Conservation (phyloP, 2,329 filamentous ascomycete species). For the Colletotrichum sansevieriae region DNA sequence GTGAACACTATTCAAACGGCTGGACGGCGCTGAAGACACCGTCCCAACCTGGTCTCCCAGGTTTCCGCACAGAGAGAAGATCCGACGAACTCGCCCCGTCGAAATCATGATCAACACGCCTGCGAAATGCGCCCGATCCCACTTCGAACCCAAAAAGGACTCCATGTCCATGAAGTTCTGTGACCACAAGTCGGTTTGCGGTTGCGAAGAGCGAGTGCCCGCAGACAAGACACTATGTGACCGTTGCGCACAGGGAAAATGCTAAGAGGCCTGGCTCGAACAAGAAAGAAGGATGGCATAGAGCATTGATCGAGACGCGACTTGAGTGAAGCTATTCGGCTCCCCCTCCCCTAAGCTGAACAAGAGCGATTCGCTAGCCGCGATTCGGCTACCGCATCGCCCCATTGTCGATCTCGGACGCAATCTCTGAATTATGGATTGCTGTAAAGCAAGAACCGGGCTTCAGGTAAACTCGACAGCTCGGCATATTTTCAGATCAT, state of each 20-base stretch:
- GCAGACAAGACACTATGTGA: constrained; percentile 42
- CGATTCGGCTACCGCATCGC: constrained; percentile 4
- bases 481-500: not conserved
- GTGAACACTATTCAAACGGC: constrained; percentile 35
- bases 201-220: constrained; percentile 40
- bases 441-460: constrained; percentile 9
- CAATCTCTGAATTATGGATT: not conserved
- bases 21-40: constrained; percentile 8
- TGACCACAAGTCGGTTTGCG: constrained; percentile 42
- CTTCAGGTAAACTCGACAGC: constrained; percentile 26
- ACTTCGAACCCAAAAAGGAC: constrained; percentile 20
- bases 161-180: constrained; percentile 43
- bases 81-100: constrained; percentile 14
- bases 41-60: constrained; percentile 11
- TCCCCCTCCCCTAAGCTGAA: not conserved
- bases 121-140: constrained; percentile 7
- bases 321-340: not conserved
- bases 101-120: constrained; percentile 25
- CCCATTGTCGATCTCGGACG: not conserved
- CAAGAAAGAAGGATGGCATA: not conserved
- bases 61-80: constrained; percentile 13
- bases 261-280: constrained; percentile 9
- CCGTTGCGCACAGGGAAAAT: constrained; percentile 37
- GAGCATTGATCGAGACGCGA: not conserved
- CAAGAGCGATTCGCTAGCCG: not conserved